These are phyloP conservation scores for Plenodomus biglobosus DNA, from an alignment of 2,329 filamentous ascomycete genomes.

Conservation along the genomic window DNA sequence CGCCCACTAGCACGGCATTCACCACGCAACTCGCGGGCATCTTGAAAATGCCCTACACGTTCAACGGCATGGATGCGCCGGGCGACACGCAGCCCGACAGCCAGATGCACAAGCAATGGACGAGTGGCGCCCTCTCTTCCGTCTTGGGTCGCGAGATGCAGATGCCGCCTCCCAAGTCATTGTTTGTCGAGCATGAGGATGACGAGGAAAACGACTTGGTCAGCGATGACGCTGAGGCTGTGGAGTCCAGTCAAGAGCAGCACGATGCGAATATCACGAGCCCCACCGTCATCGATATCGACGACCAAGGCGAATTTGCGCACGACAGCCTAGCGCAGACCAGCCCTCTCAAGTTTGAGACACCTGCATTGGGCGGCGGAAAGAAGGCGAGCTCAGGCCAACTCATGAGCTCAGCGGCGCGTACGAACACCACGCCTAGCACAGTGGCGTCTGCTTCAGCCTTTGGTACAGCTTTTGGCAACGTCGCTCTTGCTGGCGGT, in stretches of 20 bases:
- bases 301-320: conserved; percentile 24
- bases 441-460: conserved; percentile 40
- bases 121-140: conserved; percentile 29
- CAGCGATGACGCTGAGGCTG: conserved; percentile 22
- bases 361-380: conserved; percentile 46
- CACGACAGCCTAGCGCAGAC: conserved; percentile 23
- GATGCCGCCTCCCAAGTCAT: conserved; percentile 15
- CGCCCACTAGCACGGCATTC: conserved; percentile 28
- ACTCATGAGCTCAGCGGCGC: conserved; percentile 44
- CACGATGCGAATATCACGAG: conserved; percentile 31
- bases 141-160: conserved; percentile 9
- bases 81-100: conserved; percentile 54
- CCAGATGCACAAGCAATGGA: conserved; percentile 49
- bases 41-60: conserved; percentile 40
- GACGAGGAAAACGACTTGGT: conserved; percentile 16
- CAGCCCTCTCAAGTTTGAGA: conserved; percentile 45
- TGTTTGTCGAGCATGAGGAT: conserved; percentile 20
- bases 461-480: conserved; percentile 37
- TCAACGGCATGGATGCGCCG: conserved; percentile 41
- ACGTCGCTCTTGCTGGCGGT: conserved; percentile 21
- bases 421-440: conserved; percentile 47
- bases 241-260: conserved; percentile 31
- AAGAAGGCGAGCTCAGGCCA: conserved; percentile 46
- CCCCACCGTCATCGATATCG: conserved; percentile 31
- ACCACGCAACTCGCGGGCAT: conserved; percentile 19